Evolutionary conservation across 805 yeast species (phyloP).

Genomic region (Lachancea nothofagi): DNA sequence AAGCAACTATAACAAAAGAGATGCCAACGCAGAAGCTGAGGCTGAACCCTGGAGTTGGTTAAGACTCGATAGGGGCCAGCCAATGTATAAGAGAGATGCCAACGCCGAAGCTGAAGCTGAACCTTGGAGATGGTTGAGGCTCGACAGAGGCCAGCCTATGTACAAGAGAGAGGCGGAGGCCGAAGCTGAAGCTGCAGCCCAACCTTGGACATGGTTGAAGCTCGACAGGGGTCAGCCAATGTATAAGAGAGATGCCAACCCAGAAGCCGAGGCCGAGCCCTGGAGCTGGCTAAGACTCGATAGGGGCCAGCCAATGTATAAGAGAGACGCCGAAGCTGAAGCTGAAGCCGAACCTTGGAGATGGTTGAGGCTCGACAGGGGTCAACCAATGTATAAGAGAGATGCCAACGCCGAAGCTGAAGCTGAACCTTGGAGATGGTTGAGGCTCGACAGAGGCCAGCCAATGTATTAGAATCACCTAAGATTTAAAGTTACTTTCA

Average conservation of each 20-base stretch:
- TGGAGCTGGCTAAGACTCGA: slow-evolving; percentile 26
- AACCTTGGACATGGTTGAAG: slow-evolving; percentile 28
- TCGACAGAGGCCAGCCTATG: slow-evolving; percentile 25
- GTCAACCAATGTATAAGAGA: slow-evolving; percentile 30
- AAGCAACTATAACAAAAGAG: slow-evolving; percentile 29
- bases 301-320: slow-evolving; percentile 25
- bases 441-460: slow-evolving; percentile 24
- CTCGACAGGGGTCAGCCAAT: slow-evolving; percentile 24
- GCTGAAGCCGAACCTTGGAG: slow-evolving; percentile 28
- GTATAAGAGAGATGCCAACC: slow-evolving; percentile 7
- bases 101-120: slow-evolving; percentile 20
- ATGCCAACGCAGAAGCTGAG: slow-evolving; percentile 20
- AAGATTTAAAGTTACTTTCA: no score
- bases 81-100: slow-evolving; percentile 21
- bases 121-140: slow-evolving; percentile 29
- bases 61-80: slow-evolving; percentile 23
- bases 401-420: slow-evolving; percentile 23
- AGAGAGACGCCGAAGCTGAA: slow-evolving; percentile 15
- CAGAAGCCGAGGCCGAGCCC: slow-evolving; percentile 21
- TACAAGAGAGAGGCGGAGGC: slow-evolving; percentile 29
- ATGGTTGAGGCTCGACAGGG: slow-evolving; percentile 23
- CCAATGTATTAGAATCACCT: no score
- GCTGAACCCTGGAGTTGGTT: slow-evolving; percentile 5
- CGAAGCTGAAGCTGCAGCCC: slow-evolving; percentile 14
- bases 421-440: slow-evolving; percentile 28